Percentiles rank a stretch among this genome's conserved stretches.
Evolutionary conservation across 495 filamentous ascomycete genomes (phyloP).

Genomic region (Apodospora peruviana): DNA sequence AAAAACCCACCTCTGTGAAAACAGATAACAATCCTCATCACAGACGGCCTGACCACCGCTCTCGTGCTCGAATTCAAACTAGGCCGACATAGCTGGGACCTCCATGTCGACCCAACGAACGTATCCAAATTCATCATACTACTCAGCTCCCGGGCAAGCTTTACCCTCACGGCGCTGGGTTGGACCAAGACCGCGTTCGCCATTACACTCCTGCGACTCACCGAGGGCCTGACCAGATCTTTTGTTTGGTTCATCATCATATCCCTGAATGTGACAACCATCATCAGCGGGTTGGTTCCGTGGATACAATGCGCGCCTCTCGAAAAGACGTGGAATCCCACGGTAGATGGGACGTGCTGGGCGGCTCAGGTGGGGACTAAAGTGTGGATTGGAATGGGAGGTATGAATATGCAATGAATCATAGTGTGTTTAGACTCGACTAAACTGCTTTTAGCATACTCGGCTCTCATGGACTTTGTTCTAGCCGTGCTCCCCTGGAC

Average conservation of each 20-base stretch:
- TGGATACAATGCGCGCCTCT: slow-evolving; percentile 28
- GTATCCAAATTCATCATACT: background rate
- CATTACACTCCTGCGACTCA: slow-evolving; percentile 7
- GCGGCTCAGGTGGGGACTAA: background rate
- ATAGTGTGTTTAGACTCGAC: too few relatives aligned
- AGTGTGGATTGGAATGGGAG: slow-evolving; percentile 3
- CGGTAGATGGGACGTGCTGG: slow-evolving; percentile 23
- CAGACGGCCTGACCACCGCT: background rate
- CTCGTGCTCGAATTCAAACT: slow-evolving; percentile 2
- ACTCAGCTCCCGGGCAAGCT: background rate
- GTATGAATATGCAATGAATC: too few relatives aligned
- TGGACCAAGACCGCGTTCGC: slow-evolving; percentile 6
- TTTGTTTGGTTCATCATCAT: slow-evolving; percentile 20
- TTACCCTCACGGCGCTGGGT: slow-evolving; percentile 1
- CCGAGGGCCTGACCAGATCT: slow-evolving; percentile 1
- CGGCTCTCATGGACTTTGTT: slow-evolving; percentile 21
- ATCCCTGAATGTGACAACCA: slow-evolving; percentile 26
- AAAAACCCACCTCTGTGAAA: too few relatives aligned
- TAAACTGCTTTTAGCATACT: slow-evolving; percentile 14
- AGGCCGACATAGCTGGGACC: background rate
- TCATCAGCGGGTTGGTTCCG: slow-evolving; percentile 26
- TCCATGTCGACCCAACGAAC: background rate
- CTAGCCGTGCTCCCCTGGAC: slow-evolving; percentile 25
- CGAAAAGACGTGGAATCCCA: slow-evolving; percentile 21
- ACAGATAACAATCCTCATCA: background rate